Evolutionary conservation across 805 yeast genomes (phyloP).

Genomic region (Candida xyloterini): DNA sequence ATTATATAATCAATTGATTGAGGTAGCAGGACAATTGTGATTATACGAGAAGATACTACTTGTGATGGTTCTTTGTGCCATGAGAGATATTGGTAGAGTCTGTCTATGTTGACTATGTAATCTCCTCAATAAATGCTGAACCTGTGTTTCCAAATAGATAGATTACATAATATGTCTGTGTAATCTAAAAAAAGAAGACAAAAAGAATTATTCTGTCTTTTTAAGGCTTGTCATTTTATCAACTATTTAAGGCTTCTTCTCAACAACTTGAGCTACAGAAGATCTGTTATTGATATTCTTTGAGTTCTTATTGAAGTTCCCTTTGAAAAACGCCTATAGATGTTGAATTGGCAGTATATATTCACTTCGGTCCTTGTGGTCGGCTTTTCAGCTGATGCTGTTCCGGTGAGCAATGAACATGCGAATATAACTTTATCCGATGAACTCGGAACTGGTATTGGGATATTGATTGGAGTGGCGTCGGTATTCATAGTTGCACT

Average conservation of each 20-base stretch:
- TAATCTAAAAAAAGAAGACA: not conserved
- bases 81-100: too few relatives aligned
- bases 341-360: not conserved
- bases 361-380: not conserved
- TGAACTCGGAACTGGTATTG: conserved; percentile 16
- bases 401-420: not conserved
- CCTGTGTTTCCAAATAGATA: too few relatives aligned
- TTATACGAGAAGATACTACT: too few relatives aligned
- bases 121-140: too few relatives aligned
- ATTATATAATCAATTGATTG: too few relatives aligned
- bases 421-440: not conserved
- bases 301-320: not conserved
- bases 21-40: too few relatives aligned
- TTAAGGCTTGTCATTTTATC: not conserved
- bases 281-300: not conserved
- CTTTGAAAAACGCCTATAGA: not conserved
- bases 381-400: not conserved
- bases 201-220: conserved; percentile 1
- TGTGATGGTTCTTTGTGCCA: too few relatives aligned
- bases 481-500: conserved; percentile 17
- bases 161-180: too few relatives aligned
- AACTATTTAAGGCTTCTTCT: not conserved
- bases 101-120: too few relatives aligned
- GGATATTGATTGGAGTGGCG: conserved; percentile 25
- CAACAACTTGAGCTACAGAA: not conserved